Evolutionary conservation across 345 rosid genomes (phyloP).

Genomic region (Pugionium cornutum): DNA sequence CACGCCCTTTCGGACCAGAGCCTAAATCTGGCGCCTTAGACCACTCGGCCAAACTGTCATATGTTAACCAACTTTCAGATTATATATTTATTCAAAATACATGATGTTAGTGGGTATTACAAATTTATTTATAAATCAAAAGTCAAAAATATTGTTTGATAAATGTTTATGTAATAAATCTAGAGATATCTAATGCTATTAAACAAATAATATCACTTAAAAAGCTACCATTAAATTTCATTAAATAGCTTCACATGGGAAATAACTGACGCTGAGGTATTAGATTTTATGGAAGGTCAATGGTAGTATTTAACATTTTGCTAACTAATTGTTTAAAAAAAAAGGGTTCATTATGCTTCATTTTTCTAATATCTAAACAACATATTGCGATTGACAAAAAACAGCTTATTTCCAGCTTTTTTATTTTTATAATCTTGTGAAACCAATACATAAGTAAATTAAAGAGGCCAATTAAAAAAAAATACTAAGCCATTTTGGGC

Average conservation of each 20-base stretch:
- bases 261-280: constrained; percentile 35
- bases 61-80: neutral
- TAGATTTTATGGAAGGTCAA: constrained; percentile 33
- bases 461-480: neutral
- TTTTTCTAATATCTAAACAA: neutral
- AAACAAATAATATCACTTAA: too few relatives aligned
- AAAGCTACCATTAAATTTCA: constrained; percentile 32
- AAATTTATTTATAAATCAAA: too few relatives aligned
- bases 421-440: neutral
- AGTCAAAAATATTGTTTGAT: too few relatives aligned
- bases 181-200: too few relatives aligned
- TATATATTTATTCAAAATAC: too few relatives aligned
- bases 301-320: constrained; percentile 31
- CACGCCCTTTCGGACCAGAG: constrained; percentile 99
- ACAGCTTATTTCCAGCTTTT: neutral
- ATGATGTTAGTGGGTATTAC: too few relatives aligned
- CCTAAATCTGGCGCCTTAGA: constrained; percentile 99
- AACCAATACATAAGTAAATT: too few relatives aligned
- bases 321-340: neutral
- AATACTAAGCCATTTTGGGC: neutral
- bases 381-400: neutral
- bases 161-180: too few relatives aligned
- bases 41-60: constrained; percentile 99
- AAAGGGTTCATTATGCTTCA: neutral
- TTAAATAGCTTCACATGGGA: constrained; percentile 40